Evolutionary conservation across 805 yeast genomes (phyloP), one percentile per base, ranked within the genome.

Genomic region (Metschnikowia amazonensis): DNA sequence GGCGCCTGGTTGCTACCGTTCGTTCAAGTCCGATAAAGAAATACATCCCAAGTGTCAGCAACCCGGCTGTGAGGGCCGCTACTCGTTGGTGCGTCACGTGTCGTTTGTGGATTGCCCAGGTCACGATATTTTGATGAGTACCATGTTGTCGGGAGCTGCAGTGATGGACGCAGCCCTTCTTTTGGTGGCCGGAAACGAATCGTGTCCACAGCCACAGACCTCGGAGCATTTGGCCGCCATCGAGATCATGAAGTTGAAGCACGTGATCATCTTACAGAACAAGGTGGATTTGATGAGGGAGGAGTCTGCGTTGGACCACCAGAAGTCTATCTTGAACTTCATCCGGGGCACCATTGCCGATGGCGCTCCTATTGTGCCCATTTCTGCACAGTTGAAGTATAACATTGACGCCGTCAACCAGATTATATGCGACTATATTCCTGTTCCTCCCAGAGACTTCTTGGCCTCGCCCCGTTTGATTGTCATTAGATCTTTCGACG

Each of bases 61-160:
- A 58, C 83, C 84, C 53, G 96, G 94, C 9, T 89, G 96, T 69
- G 67, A 66, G n/a, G 95, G 96, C 45, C 86, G 96, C 65, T 90
- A 89, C 71, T 80, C 80, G 60, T 78, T 94, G 58, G 82, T 89
- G 35, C 89, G 99, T 72, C 99, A 94, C 66, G 99, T 94, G 44
- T 89, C 97, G 9, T 95, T 95, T 62, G 99, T 95, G 51, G 99
- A 94, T 77, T 95, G 99, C 77, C 99, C 99, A 50, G 99, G 99
- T 69, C 99, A 94, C 86, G 99, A 94, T 77, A 95, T 94, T 75
- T 84, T 94, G 69, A 94, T 94, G 99, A 89, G 97, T 79, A 94
- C 99, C 56, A 94, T 94, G 99, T 83, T 94, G 81, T 90, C 98
- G 38, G 99, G 99, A 66, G 99, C 99, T 30, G 99, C 99, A 14